These are phyloP conservation scores for Coemansia sp. DNA, from an alignment of 192 early-diverging fungal genomes.

Conservation along the genomic window DNA sequence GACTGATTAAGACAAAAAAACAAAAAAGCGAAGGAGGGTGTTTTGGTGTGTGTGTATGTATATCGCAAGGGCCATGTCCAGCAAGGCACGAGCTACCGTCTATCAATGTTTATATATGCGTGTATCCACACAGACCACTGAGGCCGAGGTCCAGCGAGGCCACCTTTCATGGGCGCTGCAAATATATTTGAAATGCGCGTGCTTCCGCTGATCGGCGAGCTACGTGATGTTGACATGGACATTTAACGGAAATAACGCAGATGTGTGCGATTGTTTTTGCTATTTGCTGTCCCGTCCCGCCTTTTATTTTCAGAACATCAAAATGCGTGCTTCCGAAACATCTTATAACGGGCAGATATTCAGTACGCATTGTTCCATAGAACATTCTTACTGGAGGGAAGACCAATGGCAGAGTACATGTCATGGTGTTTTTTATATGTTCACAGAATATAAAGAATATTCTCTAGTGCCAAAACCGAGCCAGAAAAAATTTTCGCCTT, in stretches of 20 bases:
- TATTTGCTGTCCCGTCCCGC: background rate
- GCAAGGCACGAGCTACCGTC: no score
- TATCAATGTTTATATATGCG: no score
- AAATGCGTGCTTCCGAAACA: background rate
- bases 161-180: background rate
- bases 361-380: background rate
- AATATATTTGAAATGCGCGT: background rate
- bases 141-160: background rate
- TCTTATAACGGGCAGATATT: background rate
- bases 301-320: background rate
- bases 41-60: no score
- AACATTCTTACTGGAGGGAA: background rate
- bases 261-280: conserved; percentile 6
- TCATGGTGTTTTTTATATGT: background rate
- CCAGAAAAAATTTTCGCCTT: background rate
- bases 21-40: no score
- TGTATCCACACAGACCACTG: no score
- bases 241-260: background rate
- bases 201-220: conserved; percentile 5
- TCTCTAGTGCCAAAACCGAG: background rate
- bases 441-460: background rate
- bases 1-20: no score
- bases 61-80: no score
- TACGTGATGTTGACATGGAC: conserved; percentile 4
- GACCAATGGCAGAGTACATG: no score